phyloP scores from a whole-genome alignment of 2,329 filamentous ascomycete genomes.

The Pezicula rhizophila region DNA sequence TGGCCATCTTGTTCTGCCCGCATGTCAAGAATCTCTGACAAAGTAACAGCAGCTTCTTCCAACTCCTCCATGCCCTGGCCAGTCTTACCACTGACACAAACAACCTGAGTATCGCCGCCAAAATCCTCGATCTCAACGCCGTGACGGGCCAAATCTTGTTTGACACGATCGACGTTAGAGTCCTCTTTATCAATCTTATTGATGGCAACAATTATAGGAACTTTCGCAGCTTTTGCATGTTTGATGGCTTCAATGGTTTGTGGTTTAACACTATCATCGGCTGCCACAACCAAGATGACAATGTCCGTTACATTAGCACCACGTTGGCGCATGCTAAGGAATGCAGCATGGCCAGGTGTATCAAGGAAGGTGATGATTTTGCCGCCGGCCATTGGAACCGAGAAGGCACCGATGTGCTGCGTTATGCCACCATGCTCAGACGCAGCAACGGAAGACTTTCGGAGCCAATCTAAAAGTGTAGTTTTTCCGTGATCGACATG shows the following conservation, averaged over 20 bases:
- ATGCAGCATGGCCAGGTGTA: constrained; percentile 92
- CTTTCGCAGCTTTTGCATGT: constrained; percentile 78
- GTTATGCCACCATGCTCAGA: constrained; percentile 95
- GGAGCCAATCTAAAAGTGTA: constrained; percentile 86
- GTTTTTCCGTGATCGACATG: constrained; percentile 99
- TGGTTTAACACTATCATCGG: constrained; percentile 95
- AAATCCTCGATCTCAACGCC: constrained; percentile 91
- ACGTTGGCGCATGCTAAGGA: constrained; percentile 90
- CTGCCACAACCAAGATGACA: constrained; percentile 89
- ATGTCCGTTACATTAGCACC: constrained; percentile 97
- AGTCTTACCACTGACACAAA: constrained; percentile 88
- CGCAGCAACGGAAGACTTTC: constrained; percentile 86
- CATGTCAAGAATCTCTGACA: constrained; percentile 87
- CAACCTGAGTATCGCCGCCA: constrained; percentile 88
- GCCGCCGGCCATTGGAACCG: constrained; percentile 77
- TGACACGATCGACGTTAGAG: constrained; percentile 75
- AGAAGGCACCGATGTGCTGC: constrained; percentile 97
- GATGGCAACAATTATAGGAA: constrained; percentile 95
- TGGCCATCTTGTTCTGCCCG: constrained; percentile 70
- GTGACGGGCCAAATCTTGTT: constrained; percentile 75
- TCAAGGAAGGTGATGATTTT: constrained; percentile 95
- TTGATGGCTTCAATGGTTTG: constrained; percentile 96
- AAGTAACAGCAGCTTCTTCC: constrained; percentile 81
- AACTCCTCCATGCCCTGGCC: constrained; percentile 86
- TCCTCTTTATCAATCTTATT: constrained; percentile 94